phyloP scores from a whole-genome alignment of 495 filamentous ascomycete genomes.

The Glonium stellatum region DNA sequence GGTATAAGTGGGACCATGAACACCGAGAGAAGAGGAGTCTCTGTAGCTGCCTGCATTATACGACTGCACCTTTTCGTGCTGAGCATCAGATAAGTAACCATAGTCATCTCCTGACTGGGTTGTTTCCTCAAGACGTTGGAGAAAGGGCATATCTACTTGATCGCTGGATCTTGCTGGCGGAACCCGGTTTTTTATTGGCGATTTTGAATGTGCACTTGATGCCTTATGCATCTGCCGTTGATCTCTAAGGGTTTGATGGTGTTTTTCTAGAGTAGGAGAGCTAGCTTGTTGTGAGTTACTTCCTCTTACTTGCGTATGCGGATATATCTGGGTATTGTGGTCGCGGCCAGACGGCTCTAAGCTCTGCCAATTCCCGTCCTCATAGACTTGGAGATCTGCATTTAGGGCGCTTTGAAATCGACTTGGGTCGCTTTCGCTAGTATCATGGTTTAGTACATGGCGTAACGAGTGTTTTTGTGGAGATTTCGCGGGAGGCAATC shows the following conservation, averaged over 20 bases:
- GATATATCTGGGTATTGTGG: neutral
- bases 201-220: neutral
- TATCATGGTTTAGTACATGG: neutral
- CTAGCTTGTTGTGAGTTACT: too few relatives aligned
- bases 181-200: neutral
- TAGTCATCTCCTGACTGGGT: neutral
- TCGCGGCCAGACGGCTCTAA: neutral
- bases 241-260: too few relatives aligned
- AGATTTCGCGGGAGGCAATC: conserved; percentile 8
- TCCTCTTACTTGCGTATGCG: too few relatives aligned
- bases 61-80: neutral
- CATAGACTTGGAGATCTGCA: neutral
- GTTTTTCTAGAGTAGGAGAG: too few relatives aligned
- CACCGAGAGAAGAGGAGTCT: neutral
- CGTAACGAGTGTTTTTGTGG: neutral
- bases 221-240: neutral
- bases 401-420: neutral
- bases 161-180: neutral
- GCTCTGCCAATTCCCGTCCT: neutral
- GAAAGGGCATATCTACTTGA: neutral
- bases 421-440: neutral
- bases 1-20: neutral
- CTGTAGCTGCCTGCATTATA: too few relatives aligned
- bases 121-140: neutral
- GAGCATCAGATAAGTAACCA: neutral